A percentile compares a stretch with the other conserved stretches of the same genome.
Evolutionary conservation across 2,329 filamentous ascomycete genomes (phyloP).

Genomic region (Cyclaneusma minus): DNA sequence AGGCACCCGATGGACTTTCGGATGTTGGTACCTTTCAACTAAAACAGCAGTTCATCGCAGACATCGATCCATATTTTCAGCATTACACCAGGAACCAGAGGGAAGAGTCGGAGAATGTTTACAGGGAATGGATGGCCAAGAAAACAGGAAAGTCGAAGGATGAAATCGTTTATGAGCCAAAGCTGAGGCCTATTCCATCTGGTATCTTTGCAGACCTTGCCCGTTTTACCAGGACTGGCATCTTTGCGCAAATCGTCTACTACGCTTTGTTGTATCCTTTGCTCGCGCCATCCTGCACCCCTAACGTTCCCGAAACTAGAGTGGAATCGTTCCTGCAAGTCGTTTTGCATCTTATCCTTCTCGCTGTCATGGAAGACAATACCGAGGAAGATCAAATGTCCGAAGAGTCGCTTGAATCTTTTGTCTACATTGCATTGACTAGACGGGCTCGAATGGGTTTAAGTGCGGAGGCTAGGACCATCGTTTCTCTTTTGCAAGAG

Average conservation of each 20-base stretch:
- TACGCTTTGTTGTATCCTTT: constrained; percentile 75
- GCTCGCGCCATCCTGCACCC: constrained; percentile 50
- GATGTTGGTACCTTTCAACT: constrained; percentile 92
- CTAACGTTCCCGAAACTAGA: constrained; percentile 63
- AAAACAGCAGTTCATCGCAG: constrained; percentile 69
- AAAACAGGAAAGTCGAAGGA: constrained; percentile 66
- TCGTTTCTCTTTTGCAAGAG: constrained; percentile 46
- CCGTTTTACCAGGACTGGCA: constrained; percentile 65
- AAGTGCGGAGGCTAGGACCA: constrained; percentile 40
- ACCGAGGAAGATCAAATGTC: constrained; percentile 35
- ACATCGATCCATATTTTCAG: constrained; percentile 88
- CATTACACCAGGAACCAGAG: constrained; percentile 96
- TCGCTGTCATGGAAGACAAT: constrained; percentile 74
- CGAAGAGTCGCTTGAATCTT: constrained; percentile 41
- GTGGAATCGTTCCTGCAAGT: constrained; percentile 88
- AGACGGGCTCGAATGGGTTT: constrained; percentile 42
- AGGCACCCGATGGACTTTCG: constrained; percentile 75
- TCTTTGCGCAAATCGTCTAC: constrained; percentile 84
- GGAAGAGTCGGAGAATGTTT: constrained; percentile 84
- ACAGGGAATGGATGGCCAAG: constrained; percentile 74
- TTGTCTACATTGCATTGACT: constrained; percentile 55
- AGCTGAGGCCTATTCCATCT: constrained; percentile 56
- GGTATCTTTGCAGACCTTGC: constrained; percentile 66
- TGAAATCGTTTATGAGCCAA: constrained; percentile 86
- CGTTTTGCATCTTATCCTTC: constrained; percentile 71